These are phyloP conservation scores for Aspergillus biplanus DNA, from an alignment of 495 filamentous ascomycete genomes.

Conservation along the genomic window DNA sequence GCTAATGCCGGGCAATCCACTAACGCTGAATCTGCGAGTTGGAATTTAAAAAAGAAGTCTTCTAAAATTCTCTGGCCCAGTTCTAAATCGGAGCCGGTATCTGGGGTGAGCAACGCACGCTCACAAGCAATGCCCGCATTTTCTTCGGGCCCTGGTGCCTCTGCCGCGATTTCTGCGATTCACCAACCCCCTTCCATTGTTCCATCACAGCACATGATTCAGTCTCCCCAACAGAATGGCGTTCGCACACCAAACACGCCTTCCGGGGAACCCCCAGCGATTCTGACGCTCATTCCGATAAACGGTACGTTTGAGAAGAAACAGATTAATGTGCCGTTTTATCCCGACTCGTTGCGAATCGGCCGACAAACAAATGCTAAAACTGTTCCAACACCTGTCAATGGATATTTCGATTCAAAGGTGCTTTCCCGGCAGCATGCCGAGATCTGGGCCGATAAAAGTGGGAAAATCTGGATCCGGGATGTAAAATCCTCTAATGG, in stretches of 20 bases:
- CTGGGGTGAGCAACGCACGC: conserved; percentile 63
- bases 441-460: conserved; percentile 89
- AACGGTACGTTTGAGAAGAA: conserved; percentile 97
- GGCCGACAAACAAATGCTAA: conserved; percentile 97
- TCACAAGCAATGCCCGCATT: conserved; percentile 65
- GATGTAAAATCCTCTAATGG: conserved; percentile 99
- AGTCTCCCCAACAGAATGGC: conserved; percentile 66
- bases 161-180: conserved; percentile 70
- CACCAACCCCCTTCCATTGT: conserved; percentile 76
- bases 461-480: conserved; percentile 91
- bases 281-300: conserved; percentile 80
- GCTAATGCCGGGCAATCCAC: conserved; percentile 52
- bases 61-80: conserved; percentile 72
- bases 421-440: conserved; percentile 95
- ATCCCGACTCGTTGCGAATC: conserved; percentile 85
- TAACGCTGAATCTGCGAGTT: conserved; percentile 52
- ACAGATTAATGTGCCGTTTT: conserved; percentile 88
- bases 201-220: conserved; percentile 70
- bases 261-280: conserved; percentile 63
- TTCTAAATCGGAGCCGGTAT: conserved; percentile 67
- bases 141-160: conserved; percentile 67
- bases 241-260: conserved; percentile 59
- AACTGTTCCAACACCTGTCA: conserved; percentile 83
- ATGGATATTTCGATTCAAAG: conserved; percentile 98
- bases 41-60: conserved; percentile 68